Base-by-base conservation (phyloP, 1,139 yeast genomes). In the Pichia sp. region DNA sequence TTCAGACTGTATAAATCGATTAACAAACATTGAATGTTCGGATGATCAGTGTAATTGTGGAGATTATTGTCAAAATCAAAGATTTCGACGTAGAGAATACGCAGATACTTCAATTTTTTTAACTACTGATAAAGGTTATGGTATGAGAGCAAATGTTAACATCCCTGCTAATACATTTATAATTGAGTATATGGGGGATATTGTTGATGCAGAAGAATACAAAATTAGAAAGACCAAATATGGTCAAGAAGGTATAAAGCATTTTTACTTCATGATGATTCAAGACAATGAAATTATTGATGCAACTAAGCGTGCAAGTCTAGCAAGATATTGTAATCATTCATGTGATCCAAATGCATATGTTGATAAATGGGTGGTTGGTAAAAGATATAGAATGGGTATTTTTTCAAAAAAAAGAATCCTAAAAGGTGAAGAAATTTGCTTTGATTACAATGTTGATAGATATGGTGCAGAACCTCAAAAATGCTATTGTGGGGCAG, bases 311-410 rank as follows among this genome's bases (percentile, higher is more conserved):
- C 85, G 79, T 66, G 98, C 97, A 3, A 80, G 90, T 23, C 68
- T 90, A 50, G 96, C 95, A 0, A 72, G 98, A 52, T 92, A 90
- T 68, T 86, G 94, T 59, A 92, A 92, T 64, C 98, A 92, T 66
- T 87, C 96, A 20, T 92, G 98, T 66, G 80, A 77, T 56, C 97
- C 98, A 7, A 92, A 92, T 66, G 92, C 96, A 20, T 88, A 79
- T 60, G 96, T 92, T 40, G 97, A 90, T 65, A 92, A 92, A 68
- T 92, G 98, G 98, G 94, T 89, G 20, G 97, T 92, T 16, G 92
- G 90, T 22, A 87, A 85, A 55, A 85, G 86, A 63, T 73, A 88
- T 52, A 76, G 89, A 57, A 92, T 92, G 97, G 98, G 98, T 36
- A 86, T 92, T 24, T 92, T 92, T 65, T 87, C 97, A 46, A 85